A percentile compares a stretch with the other conserved stretches of the same genome.
phyloP scores from a whole-genome alignment of 1,284 basidiomycete species.

The Irpex sp. region DNA sequence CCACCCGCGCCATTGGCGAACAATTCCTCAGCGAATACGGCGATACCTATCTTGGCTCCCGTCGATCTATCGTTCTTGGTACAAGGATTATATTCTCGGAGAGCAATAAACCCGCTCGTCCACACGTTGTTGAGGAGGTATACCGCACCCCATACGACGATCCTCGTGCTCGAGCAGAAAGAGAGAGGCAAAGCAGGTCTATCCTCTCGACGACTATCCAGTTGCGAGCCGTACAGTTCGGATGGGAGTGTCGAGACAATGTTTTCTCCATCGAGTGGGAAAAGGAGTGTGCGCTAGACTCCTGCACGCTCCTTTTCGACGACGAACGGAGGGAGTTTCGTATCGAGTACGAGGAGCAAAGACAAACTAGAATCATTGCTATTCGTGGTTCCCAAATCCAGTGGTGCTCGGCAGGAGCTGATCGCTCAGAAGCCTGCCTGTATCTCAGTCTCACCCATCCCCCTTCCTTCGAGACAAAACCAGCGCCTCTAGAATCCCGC shows the following conservation, averaged over 20 bases:
- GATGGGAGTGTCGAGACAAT: constrained; percentile 51
- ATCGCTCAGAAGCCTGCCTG: constrained; percentile 29
- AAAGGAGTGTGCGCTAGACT: constrained; percentile 17
- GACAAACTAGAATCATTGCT: constrained; percentile 32
- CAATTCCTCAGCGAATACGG: constrained; percentile 48
- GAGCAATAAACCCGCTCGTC: constrained; percentile 30
- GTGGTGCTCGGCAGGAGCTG: constrained; percentile 31
- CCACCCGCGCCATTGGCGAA: constrained; percentile 32
- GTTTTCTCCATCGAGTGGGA: constrained; percentile 59
- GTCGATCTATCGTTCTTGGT: constrained; percentile 23
- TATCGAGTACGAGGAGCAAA: constrained; percentile 27
- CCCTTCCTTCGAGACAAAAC: constrained; percentile 40
- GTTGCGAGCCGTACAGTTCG: constrained; percentile 41
- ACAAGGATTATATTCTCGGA: constrained; percentile 35
- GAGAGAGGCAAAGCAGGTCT: constrained; percentile 22
- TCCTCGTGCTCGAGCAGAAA: constrained; percentile 31
- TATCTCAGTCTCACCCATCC: constrained; percentile 40
- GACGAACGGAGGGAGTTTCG: constrained; percentile 45
- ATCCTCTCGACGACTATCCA: constrained; percentile 27
- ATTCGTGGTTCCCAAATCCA: constrained; percentile 44
- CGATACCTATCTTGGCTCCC: constrained; percentile 11
- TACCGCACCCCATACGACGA: constrained; percentile 42
- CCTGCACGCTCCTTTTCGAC: constrained; percentile 33
- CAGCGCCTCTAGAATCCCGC: constrained; percentile 18
- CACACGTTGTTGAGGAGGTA: constrained; percentile 39